Evolutionary conservation across 2,329 filamentous ascomycete species (phyloP).

Genomic region (Cadophora sp.): DNA sequence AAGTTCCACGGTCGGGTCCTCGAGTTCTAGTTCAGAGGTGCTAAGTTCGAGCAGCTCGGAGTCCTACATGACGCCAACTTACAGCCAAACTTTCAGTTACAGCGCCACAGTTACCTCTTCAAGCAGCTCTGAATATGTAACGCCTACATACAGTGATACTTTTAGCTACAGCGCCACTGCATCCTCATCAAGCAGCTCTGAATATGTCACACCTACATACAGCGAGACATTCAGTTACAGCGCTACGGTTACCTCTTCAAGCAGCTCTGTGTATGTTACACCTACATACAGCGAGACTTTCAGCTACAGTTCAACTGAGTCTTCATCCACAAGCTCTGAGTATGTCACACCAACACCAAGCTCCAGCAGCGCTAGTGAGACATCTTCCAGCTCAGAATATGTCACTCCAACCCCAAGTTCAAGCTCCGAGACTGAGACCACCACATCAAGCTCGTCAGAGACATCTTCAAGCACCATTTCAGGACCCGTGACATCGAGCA

Average conservation of each 20-base stretch:
- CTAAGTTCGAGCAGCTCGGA: no score
- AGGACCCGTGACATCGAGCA: constrained; percentile 6
- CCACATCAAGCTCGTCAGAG: constrained; percentile 18
- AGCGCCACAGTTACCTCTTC: no score
- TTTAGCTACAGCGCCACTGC: no score
- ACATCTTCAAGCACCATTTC: constrained; percentile 8
- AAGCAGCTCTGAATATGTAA: no score
- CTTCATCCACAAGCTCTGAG: neutral
- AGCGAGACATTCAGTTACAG: neutral
- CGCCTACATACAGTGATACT: no score
- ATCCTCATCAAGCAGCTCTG: constrained; percentile 17
- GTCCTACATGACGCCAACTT: no score
- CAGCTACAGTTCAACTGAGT: neutral
- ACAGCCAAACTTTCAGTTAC: no score
- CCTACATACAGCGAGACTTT: constrained; percentile 2
- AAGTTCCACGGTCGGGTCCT: constrained; percentile 3
- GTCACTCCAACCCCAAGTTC: neutral
- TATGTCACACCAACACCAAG: neutral
- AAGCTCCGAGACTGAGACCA: constrained; percentile 10
- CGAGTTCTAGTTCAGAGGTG: constrained; percentile 17
- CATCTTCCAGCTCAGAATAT: constrained; percentile 4
- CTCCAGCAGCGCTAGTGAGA: constrained; percentile 6
- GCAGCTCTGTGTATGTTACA: constrained; percentile 1
- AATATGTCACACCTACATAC: neutral
- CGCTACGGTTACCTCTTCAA: neutral